Base-by-base conservation (phyloP, 129 eudicot genomes). In the Glebionis coronaria region DNA sequence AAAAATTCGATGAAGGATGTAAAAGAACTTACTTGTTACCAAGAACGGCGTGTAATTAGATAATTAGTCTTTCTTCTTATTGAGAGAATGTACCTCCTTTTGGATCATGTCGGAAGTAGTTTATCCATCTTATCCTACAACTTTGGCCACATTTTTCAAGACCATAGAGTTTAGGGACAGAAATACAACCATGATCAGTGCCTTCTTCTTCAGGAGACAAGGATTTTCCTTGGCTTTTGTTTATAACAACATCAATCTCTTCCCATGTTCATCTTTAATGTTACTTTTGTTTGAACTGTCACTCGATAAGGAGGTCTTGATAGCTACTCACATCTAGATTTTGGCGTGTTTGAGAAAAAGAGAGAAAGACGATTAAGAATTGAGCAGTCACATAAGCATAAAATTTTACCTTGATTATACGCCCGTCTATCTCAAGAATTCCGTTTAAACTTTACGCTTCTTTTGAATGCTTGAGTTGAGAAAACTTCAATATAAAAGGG, bases 151-250 rank as follows among this genome's bases (percentile, higher is more conserved):
- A 93, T 83, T 97, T 84, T 64, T 93, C 96, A 47, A 93, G 87
- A 15, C 97, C 98, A 57, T 97, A 97, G 23, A 88, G 95, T 73
- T 93, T 93, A 52, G 98, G 98, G 45, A 93, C 98, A 68, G 98
- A 93, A 63, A 96, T 93, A 29, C 98, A 93, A 49, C 98, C 96
- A 84, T 93, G 98, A 61, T 96, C 98, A 61, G 73, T 93, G 68
- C 88, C 98, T 81, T 93, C 98, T 88, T 93, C 98, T 67, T 93
- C 98, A 15, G 98, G 98, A 55, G 98, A 93, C 98, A 12, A 93
- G 90, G 4, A 96, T 96, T 84, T 93, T 93, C 58, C 98, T 85
- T 4, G 88, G 80, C 84, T 88, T 93, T 86, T 93, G 98, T 78
- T 93, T 93, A 75, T 88, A 88, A 72, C 98, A 92, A 52, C 96